A percentile compares a stretch with the other conserved stretches of the same genome.
Conservation (phyloP, 2,329 filamentous ascomycete species). For the Phialemoniopsis sp. region DNA sequence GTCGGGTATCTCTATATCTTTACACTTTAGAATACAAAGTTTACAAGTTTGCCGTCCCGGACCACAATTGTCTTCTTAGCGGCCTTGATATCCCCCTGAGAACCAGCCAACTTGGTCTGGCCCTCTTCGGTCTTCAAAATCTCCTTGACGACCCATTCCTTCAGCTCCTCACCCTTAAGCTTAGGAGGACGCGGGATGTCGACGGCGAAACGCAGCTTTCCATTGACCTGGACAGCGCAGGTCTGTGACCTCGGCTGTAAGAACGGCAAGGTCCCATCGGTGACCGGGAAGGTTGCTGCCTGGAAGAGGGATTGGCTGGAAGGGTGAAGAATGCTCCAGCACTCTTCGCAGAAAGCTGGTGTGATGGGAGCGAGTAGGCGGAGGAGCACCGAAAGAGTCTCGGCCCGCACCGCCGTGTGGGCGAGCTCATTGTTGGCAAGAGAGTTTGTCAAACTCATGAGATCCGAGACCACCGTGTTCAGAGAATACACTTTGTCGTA, state of each 20-base stretch:
- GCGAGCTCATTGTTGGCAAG: constrained; percentile 43
- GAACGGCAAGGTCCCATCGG: constrained; percentile 45
- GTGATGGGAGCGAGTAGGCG: constrained; percentile 75
- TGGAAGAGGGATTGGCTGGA: constrained; percentile 32
- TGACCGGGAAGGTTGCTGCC: constrained; percentile 52
- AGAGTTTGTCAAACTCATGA: constrained; percentile 76
- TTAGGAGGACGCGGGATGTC: constrained; percentile 50
- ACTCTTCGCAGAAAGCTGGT: constrained; percentile 78
- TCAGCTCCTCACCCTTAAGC: constrained; percentile 39
- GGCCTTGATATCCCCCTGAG: constrained; percentile 36
- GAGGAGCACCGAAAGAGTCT: constrained; percentile 53
- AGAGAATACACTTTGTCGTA: constrained; percentile 70
- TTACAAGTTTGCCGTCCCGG: constrained; percentile 63
- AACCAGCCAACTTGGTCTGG: constrained; percentile 46
- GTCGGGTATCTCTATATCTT: constrained; percentile 5
- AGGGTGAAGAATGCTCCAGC: constrained; percentile 59
- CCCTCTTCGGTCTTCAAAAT: constrained; percentile 61
- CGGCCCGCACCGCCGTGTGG: constrained; percentile 37
- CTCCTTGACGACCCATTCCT: constrained; percentile 55
- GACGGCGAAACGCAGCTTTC: constrained; percentile 68
- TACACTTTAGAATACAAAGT: constrained; percentile 57
- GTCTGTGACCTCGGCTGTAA: constrained; percentile 44
- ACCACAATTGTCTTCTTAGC: constrained; percentile 66
- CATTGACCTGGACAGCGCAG: constrained; percentile 75
- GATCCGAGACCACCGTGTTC: constrained; percentile 78